Evolutionary conservation across 345 rosid species (phyloP).

Genomic region (Fremontodendron californicum): DNA sequence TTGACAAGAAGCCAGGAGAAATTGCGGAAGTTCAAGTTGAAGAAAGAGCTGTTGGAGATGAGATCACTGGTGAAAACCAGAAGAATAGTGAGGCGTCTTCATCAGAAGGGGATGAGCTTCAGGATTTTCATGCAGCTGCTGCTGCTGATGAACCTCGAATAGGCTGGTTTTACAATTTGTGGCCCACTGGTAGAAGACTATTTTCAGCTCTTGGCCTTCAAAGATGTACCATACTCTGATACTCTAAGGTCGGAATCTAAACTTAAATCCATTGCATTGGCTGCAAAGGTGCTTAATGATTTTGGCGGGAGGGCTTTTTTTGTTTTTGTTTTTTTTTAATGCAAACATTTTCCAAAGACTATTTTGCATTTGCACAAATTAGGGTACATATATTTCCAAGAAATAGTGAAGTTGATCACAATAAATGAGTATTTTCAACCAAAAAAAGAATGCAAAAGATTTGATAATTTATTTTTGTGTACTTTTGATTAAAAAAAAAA

Average conservation of each 20-base stretch:
- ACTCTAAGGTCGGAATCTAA: background rate
- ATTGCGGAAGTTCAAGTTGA: constrained; percentile 46
- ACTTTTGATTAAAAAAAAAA: too few relatives aligned
- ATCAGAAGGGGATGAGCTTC: constrained; percentile 25
- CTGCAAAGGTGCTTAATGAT: background rate
- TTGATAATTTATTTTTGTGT: too few relatives aligned
- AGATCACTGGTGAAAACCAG: constrained; percentile 17
- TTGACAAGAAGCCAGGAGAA: constrained; percentile 96
- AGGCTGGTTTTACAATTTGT: constrained; percentile 41
- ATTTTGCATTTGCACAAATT: too few relatives aligned
- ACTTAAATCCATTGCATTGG: background rate
- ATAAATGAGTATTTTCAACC: too few relatives aligned
- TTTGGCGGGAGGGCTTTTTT: too few relatives aligned
- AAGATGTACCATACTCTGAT: constrained; percentile 47
- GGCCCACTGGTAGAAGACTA: constrained; percentile 44
- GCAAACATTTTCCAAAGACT: too few relatives aligned
- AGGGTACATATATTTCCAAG: too few relatives aligned
- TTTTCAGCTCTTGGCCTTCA: constrained; percentile 41
- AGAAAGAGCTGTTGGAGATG: constrained; percentile 17
- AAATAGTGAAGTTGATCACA: too few relatives aligned
- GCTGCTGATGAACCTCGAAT: constrained; percentile 25
- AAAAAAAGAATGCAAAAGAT: too few relatives aligned
- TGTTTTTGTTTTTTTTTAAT: too few relatives aligned
- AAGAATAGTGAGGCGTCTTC: constrained; percentile 12
- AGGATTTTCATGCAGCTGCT: constrained; percentile 23